Conservation (phyloP, 305 asterid species). For the Fraxinus xanthoxyloides region DNA sequence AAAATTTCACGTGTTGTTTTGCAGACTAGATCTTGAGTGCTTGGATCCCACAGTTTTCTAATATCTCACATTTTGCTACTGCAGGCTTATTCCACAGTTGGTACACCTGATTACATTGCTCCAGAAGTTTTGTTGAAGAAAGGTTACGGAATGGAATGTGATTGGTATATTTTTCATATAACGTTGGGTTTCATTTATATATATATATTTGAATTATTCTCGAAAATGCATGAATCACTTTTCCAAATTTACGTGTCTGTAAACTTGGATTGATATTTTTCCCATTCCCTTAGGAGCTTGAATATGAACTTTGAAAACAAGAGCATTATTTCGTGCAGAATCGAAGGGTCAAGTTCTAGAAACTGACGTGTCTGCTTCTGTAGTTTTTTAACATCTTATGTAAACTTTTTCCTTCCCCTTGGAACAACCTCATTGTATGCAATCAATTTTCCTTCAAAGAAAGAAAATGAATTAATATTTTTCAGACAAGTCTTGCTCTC, state of each 20-base stretch:
- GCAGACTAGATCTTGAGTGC: slow-evolving; percentile 11
- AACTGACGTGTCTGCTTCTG: not conserved
- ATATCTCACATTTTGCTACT: slow-evolving; percentile 26
- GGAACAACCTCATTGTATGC: not conserved
- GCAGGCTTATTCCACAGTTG: slow-evolving; percentile 98
- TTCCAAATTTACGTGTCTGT: not conserved
- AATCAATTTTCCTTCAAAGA: not conserved
- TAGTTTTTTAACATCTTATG: not conserved
- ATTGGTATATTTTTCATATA: slow-evolving; percentile 50
- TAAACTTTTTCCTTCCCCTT: slow-evolving; percentile 3
- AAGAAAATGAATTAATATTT: not conserved
- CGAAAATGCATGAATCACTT: slow-evolving; percentile 6
- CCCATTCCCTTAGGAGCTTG: not conserved
- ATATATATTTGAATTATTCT: not conserved
- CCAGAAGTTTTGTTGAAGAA: slow-evolving; percentile 95
- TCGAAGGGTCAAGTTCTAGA: not conserved
- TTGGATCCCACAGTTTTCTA: slow-evolving; percentile 4
- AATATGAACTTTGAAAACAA: not conserved
- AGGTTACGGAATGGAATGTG: slow-evolving; percentile 99
- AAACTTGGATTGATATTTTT: not conserved
- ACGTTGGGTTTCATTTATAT: not conserved
- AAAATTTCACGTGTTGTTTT: slow-evolving; percentile 14
- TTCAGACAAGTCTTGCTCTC: not conserved
- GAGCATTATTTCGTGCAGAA: not conserved
- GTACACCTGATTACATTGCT: slow-evolving; percentile 97